Percentiles rank a stretch among this genome's conserved stretches.
These are phyloP conservation scores for Colletotrichum tabaci DNA, from an alignment of 2,329 filamentous ascomycete genomes.

Conservation along the genomic window DNA sequence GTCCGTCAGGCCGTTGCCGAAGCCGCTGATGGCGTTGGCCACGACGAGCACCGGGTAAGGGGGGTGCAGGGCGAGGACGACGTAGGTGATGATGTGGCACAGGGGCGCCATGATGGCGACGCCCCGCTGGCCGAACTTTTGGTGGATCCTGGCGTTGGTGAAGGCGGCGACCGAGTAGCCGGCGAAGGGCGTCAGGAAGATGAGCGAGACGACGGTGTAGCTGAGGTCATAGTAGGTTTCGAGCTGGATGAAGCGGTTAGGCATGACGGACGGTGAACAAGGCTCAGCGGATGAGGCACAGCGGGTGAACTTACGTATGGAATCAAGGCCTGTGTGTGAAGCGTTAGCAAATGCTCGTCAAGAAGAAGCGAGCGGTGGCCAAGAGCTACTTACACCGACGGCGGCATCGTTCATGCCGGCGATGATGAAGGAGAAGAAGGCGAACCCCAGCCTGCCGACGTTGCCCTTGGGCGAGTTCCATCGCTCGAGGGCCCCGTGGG, in stretches of 20 bases:
- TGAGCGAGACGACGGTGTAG: slow-evolving; percentile 73
- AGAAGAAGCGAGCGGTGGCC: too few relatives aligned
- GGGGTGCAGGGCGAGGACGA: slow-evolving; percentile 73
- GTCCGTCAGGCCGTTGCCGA: slow-evolving; percentile 76
- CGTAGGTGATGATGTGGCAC: slow-evolving; percentile 74
- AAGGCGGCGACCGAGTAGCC: slow-evolving; percentile 75
- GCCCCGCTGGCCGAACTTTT: slow-evolving; percentile 75
- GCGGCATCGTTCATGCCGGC: slow-evolving; percentile 76
- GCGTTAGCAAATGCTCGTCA: background rate
- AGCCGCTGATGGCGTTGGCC: slow-evolving; percentile 74
- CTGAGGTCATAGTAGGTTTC: slow-evolving; percentile 73
- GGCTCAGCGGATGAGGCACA: too few relatives aligned
- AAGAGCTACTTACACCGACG: slow-evolving; percentile 62
- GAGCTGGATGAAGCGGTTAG: slow-evolving; percentile 56
- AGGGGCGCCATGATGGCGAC: slow-evolving; percentile 74
- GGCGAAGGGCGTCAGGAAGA: slow-evolving; percentile 75
- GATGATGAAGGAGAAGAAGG: slow-evolving; percentile 72
- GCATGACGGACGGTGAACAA: too few relatives aligned
- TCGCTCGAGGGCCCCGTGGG: slow-evolving; percentile 45
- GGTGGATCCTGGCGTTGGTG: slow-evolving; percentile 73
- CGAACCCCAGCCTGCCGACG: slow-evolving; percentile 52
- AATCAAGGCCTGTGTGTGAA: slow-evolving; percentile 52
- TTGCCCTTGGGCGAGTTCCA: slow-evolving; percentile 57
- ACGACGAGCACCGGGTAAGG: slow-evolving; percentile 76
- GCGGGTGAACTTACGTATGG: slow-evolving; percentile 51